Conservation (phyloP, 768 basidiomycete species). For the Tulasnella sp. region DNA sequence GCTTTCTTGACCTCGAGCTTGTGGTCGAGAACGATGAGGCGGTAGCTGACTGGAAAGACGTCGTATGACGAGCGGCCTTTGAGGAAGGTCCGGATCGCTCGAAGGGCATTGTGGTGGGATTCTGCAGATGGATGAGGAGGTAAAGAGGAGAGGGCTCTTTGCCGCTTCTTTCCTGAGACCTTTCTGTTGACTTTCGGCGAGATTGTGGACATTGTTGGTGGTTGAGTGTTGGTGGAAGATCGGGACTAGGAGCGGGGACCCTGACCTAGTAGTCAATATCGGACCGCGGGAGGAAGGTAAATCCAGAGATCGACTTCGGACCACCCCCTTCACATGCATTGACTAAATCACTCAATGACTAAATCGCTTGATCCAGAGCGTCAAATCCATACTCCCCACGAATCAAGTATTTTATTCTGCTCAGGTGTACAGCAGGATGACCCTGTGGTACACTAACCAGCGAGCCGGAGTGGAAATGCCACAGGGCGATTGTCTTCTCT, state of each 20-base stretch:
- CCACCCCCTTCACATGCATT: neutral
- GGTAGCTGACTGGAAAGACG: conserved; percentile 93
- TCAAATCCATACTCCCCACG: no score
- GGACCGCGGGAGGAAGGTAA: neutral
- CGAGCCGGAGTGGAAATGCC: no score
- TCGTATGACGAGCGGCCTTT: conserved; percentile 83
- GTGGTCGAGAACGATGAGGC: conserved; percentile 93
- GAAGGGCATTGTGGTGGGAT: conserved; percentile 28
- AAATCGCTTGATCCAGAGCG: no score
- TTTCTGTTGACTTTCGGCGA: neutral
- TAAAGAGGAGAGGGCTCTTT: neutral
- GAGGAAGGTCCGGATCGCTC: conserved; percentile 65
- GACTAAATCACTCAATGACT: neutral
- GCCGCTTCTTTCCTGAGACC: neutral
- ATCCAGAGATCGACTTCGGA: neutral
- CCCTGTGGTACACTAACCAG: no score
- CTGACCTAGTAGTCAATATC: neutral
- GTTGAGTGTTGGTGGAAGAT: neutral
- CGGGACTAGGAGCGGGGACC: neutral
- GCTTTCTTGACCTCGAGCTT: conserved; percentile 95
- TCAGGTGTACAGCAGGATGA: no score
- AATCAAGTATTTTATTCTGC: no score
- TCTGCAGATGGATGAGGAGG: conserved; percentile 1
- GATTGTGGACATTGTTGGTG: neutral
- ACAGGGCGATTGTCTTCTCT: no score